Base-by-base conservation (phyloP, 306 rosid genomes). In the Cucumis melo region DNA sequence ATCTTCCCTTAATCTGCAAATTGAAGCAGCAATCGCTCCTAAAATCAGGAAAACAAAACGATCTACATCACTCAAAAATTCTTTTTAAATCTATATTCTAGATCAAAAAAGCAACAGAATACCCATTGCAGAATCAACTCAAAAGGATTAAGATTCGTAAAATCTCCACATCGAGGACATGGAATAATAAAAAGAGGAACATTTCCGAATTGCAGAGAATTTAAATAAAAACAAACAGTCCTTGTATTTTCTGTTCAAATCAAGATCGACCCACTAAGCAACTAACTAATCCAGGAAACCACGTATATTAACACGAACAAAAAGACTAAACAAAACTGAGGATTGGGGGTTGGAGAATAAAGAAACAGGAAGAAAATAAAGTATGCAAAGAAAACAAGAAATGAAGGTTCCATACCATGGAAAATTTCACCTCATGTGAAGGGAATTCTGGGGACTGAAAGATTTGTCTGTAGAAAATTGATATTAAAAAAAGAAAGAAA, bases 331-430 rank as follows among this genome's bases (percentile, higher is more conserved):
- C 13, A 71, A 71, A 48, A 4, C 4, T 27, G 0, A 4, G 38
- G 42, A 50, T 46, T 51, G 10, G 21, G 75, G 74, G 38, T 21
- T 12, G 56, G 74, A 68, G 74, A 21, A 48, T 15, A 39, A 71
- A 48, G 41, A 48, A 71, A 71, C 3, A 23, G 74, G 20, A 64
- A 68, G 13, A 32, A 15, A 78, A 16, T 24, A 38, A 2, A 39
- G 10, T 10, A 83, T 27, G 7, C 67, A 39, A 66, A 42, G 60
- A 39, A 80, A 80, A 21, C 53, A 24, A 76, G 74, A 86, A 75
- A 74, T 76, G 87, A 87, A 88, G 86, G 42, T 87, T 83, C 87
- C 78, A 85, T 82, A 84, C 86, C 88, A 64, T 72, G 56, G 73
- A 7, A 67, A 64, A 2, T 48, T 83, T 80, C 77, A 80, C 73